Percentiles rank a stretch among this genome's conserved stretches.
Conservation (phyloP, 2,329 filamentous ascomycete genomes). For the Escovopsis weberi region DNA sequence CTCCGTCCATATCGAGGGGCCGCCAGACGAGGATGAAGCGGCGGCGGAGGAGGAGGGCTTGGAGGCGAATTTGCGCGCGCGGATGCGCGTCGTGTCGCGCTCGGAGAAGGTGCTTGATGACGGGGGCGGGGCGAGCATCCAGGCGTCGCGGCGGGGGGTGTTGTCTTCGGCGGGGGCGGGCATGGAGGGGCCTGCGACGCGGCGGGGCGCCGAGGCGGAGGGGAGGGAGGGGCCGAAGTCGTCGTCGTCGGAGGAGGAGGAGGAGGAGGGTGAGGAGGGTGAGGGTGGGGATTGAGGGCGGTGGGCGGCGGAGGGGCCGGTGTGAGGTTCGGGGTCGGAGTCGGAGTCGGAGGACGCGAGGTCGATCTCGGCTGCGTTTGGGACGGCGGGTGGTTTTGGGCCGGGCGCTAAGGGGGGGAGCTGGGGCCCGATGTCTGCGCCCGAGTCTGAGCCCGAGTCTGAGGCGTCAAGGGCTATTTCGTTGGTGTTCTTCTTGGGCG, state of each 20-base stretch:
- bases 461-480: slow-evolving; percentile 31
- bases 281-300: slow-evolving; percentile 10
- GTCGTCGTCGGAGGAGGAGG: slow-evolving; percentile 31
- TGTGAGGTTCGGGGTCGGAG: slow-evolving; percentile 21
- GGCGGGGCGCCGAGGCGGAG: slow-evolving; percentile 30
- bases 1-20: slow-evolving; percentile 75
- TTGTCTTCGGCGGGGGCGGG: slow-evolving; percentile 19
- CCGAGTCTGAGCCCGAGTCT: slow-evolving; percentile 18
- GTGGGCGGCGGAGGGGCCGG: slow-evolving; percentile 24
- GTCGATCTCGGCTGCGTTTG: slow-evolving; percentile 27
- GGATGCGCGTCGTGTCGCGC: slow-evolving; percentile 72
- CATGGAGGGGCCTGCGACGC: slow-evolving; percentile 20
- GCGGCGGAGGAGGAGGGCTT: slow-evolving; percentile 25
- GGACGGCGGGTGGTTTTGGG: slow-evolving; percentile 2
- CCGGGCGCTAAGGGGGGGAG: slow-evolving; percentile 7
- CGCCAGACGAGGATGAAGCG: slow-evolving; percentile 15
- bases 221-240: slow-evolving; percentile 48
- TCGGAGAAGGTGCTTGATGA: slow-evolving; percentile 37
- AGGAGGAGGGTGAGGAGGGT: slow-evolving; percentile 24
- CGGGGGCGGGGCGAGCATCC: slow-evolving; percentile 63
- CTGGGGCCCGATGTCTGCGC: slow-evolving; percentile 24
- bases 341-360: slow-evolving; percentile 11
- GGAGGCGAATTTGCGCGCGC: slow-evolving; percentile 69
- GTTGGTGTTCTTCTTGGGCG: slow-evolving; percentile 26
- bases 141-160: slow-evolving; percentile 60